Evolutionary conservation across 768 basidiomycete species (phyloP), one percentile per base, ranked within the genome.

Genomic region (Macrolepiota dolichaula): DNA sequence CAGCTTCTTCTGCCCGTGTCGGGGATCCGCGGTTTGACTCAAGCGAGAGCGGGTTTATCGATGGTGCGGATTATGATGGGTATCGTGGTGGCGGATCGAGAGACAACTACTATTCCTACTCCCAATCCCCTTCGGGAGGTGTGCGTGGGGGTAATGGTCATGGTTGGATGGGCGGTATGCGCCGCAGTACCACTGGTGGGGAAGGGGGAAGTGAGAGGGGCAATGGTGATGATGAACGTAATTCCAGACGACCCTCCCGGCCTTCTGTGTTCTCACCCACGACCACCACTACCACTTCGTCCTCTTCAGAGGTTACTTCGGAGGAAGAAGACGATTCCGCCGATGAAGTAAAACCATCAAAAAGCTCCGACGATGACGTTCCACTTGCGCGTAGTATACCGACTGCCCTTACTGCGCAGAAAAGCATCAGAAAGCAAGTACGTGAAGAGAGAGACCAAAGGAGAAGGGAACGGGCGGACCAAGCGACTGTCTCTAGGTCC

Each of bases 331-430:
- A 75, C 13, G 62, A 53, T 6, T 57, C 50, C 49, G 55, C 37
- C 35, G 57, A 49, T 10, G 42, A 44, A 44, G 9, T 7, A 5
- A 19, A 44, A 44, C 13, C 62, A 35, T 59, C 44, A 11, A 69
- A 71, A 11, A 69, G 71, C 35, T 73, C 73, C 32, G 78, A 81
- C 40, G 94, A 96, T 69, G 89, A 96, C 66, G 77, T 94, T 1
- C 94, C 94, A 0, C 80, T 96, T 15, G 94, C 93, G 2, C 85
- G 84, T 64, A 80, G 87, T 32, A 92, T 94, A 57, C 94, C 94
- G 3, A 88, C 86, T 0, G 94, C 94, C 3, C 73, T 96, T 61
- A 82, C 79, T 2, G 94, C 92, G 10, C 94, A 96, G 68, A 86
- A 84, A 66, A 86, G 88, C 4, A 91, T 96, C 57, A 83, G 91